phyloP scores from a whole-genome alignment of 305 asterid genomes.

The Fraxinus paxiana region DNA sequence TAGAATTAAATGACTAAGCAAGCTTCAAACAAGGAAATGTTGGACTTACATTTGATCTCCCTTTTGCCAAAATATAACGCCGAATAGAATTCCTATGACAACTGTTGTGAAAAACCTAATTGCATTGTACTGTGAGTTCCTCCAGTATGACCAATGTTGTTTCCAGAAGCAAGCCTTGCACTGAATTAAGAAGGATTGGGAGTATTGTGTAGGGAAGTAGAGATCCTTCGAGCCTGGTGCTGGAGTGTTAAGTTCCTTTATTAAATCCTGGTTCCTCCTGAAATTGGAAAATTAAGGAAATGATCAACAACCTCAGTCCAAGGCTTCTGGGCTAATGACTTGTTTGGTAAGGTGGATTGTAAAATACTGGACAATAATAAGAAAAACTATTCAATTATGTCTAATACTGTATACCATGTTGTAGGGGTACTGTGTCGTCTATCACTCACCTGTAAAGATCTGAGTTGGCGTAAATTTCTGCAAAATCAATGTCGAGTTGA shows the following conservation, averaged over 20 bases:
- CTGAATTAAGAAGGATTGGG: constrained; percentile 38
- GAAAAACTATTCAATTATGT: background rate
- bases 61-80: constrained; percentile 42
- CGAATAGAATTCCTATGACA: constrained; percentile 37
- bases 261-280: constrained; percentile 42
- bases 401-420: background rate
- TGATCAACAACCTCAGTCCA: background rate
- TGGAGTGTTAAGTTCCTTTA: constrained; percentile 37
- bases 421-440: background rate
- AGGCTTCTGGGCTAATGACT: background rate
- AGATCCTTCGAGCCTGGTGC: constrained; percentile 28
- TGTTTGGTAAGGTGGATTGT: background rate
- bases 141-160: constrained; percentile 51
- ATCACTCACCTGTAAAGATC: constrained; percentile 32
- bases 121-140: constrained; percentile 43
- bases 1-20: background rate
- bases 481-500: constrained; percentile 41
- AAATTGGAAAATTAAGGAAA: constrained; percentile 1
- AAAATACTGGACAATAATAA: background rate
- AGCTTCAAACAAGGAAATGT: background rate
- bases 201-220: constrained; percentile 38
- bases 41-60: constrained; percentile 36
- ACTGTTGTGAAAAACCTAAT: constrained; percentile 38
- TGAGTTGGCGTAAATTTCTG: constrained; percentile 40
- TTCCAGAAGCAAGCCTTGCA: constrained; percentile 53